These are phyloP conservation scores for Thecaphora thlaspeos DNA, from an alignment of 1,284 basidiomycete species.

Conservation along the genomic window DNA sequence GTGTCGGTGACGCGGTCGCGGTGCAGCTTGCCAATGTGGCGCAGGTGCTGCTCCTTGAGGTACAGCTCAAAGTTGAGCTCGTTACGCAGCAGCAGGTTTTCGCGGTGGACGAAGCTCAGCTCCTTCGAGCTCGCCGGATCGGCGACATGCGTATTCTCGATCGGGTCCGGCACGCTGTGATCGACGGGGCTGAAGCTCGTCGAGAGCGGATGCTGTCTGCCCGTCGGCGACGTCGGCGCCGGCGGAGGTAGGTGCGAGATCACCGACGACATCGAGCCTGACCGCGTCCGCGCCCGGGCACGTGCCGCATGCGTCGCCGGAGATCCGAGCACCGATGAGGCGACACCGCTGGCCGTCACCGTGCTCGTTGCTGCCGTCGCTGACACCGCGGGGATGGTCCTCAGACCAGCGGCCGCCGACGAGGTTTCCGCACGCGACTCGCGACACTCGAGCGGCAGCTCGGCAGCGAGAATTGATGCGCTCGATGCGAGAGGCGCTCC, in stretches of 20 bases:
- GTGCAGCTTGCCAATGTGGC: conserved; percentile 56
- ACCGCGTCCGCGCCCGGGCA: conserved; percentile 23
- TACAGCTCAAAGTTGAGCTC: conserved; percentile 57
- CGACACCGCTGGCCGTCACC: conserved; percentile 1
- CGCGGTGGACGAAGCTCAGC: conserved; percentile 32
- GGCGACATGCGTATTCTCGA: not conserved
- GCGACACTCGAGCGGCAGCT: conserved; percentile 20
- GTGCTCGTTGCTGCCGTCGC: no score
- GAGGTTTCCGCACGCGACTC: not conserved
- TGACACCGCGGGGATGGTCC: no score
- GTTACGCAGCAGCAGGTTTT: conserved; percentile 49
- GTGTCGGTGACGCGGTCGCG: conserved; percentile 52
- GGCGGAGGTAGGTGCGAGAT: conserved; percentile 14
- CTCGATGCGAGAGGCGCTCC: conserved; percentile 28
- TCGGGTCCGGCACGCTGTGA: conserved; percentile 10
- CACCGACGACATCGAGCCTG: conserved; percentile 33
- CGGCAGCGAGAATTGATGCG: conserved; percentile 12
- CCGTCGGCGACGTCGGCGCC: conserved; percentile 19
- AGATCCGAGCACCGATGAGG: conserved; percentile 13
- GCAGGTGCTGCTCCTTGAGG: conserved; percentile 56
- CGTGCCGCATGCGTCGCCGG: conserved; percentile 12
- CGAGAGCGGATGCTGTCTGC: conserved; percentile 17
- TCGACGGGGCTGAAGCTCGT: conserved; percentile 18
- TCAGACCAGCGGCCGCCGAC: no score
- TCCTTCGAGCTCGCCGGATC: not conserved